Conservation (phyloP, 345 rosid genomes). For the Lumnitzera racemosa region DNA sequence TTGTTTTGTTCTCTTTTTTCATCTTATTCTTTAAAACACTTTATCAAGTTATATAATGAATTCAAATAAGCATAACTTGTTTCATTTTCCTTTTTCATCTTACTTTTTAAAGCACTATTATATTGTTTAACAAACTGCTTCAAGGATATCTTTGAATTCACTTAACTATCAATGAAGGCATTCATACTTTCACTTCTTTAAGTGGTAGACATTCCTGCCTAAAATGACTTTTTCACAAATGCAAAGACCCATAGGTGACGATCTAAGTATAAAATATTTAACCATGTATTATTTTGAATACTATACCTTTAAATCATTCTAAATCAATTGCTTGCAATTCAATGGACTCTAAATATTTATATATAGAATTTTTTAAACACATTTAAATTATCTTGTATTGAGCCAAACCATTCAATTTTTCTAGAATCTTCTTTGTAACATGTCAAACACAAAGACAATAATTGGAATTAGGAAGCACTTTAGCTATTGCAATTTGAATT, state of each 20-base stretch:
- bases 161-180: conserved; percentile 30
- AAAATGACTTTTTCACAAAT: conserved; percentile 36
- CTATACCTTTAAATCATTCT: conserved; percentile 29
- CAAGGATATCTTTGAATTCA: conserved; percentile 27
- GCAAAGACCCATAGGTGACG: conserved; percentile 37
- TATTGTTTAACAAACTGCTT: conserved; percentile 39
- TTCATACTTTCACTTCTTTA: conserved; percentile 26
- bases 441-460: conserved; percentile 29
- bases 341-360: conserved; percentile 25
- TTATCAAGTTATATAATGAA: conserved; percentile 20
- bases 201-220: conserved; percentile 33
- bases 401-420: conserved; percentile 25
- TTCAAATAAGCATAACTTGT: conserved; percentile 39
- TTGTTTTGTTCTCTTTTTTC: conserved; percentile 37
- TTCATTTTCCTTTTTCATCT: conserved; percentile 29
- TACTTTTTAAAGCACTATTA: conserved; percentile 31
- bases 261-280: conserved; percentile 37
- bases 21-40: conserved; percentile 25
- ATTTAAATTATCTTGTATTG: conserved; percentile 26
- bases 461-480: conserved; percentile 51
- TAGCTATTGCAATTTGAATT: conserved; percentile 31
- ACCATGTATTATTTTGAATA: conserved; percentile 34
- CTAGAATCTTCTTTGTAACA: conserved; percentile 31
- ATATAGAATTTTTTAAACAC: conserved; percentile 17
- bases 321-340: conserved; percentile 45